Evolutionary conservation across 805 yeast genomes (phyloP), one percentile per base, ranked within the genome.

Genomic region (Monosporozyma aerobia): DNA sequence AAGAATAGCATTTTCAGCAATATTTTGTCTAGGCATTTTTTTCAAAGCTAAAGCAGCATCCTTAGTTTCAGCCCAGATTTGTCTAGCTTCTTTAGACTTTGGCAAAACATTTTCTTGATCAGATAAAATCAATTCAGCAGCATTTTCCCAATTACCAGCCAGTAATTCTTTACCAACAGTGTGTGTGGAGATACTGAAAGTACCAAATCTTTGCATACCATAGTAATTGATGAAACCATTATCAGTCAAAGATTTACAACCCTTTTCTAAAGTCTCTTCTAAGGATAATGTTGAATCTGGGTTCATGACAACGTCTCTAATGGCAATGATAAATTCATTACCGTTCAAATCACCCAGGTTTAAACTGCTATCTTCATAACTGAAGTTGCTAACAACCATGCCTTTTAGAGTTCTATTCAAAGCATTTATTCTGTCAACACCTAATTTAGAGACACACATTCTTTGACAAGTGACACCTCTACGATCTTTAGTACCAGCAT

Each of bases 201-300:
- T 90, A 30, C 99, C 99, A 67, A 94, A 94, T 63, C 99, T 76
- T 73, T 94, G 99, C 90, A 94, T 85, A n/a, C 99, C 99, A 67
- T 79, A 94, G 65, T 94, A 94, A 68, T 94, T 94, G 57, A 94
- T 85, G 63, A 88, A 94, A 0, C 99, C 99, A 30, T 77, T 73
- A 1, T 73, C 73, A 49, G 73, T 72, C 50, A 92, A 72, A 0
- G 88, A 77, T 5, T 73, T 64, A 57, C 90, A 74, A 27, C 89
- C 77, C 9, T 72, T 65, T 13, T 68, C 65, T 16, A 89, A 72
- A 3, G 75, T 71, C 13, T 73, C 71, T 43, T 78, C 79, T 23
- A 81, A 64, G 2, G 72, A 57, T 4, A 63, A 60, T 2, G 59
- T 56, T 2, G 68, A 66, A 49, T 67, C 69, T 14, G 65, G 57